phyloP scores from a whole-genome alignment of 164 flowering plant species.

The Vitis cinerea region DNA sequence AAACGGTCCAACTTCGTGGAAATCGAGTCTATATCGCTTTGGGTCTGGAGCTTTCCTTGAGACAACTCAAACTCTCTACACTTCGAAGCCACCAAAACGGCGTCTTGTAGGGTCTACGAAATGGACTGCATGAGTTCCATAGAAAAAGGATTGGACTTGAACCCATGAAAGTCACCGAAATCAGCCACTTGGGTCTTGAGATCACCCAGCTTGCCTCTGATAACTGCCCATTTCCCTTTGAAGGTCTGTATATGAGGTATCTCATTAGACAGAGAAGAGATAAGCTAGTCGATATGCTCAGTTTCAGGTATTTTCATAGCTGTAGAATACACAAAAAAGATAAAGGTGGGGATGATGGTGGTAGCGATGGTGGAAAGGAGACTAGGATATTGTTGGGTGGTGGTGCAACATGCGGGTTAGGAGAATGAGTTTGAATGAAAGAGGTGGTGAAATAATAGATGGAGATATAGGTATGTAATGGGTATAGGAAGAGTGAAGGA shows the following conservation, averaged over 20 bases:
- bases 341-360: not conserved
- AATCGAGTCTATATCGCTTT: constrained; percentile 54
- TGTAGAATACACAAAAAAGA: not conserved
- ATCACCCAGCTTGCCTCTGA: constrained; percentile 40
- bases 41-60: constrained; percentile 63
- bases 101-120: constrained; percentile 32
- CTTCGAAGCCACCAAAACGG: constrained; percentile 29
- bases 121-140: constrained; percentile 43
- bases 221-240: constrained; percentile 46
- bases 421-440: too few relatives aligned
- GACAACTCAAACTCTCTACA: constrained; percentile 31
- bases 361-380: not conserved
- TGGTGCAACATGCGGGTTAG: not conserved
- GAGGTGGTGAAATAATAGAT: too few relatives aligned
- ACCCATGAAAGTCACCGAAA: constrained; percentile 31
- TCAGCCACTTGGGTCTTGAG: constrained; percentile 42
- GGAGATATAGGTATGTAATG: too few relatives aligned
- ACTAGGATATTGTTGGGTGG: not conserved
- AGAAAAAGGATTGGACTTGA: constrained; percentile 39
- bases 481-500: too few relatives aligned
- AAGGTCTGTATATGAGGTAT: constrained; percentile 28
- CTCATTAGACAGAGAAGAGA: constrained; percentile 25
- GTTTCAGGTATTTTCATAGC: constrained; percentile 37
- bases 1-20: constrained; percentile 44
- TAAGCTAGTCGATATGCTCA: constrained; percentile 17